Base-by-base conservation (phyloP, 768 basidiomycete genomes). In the Phaeotremella fagi region DNA sequence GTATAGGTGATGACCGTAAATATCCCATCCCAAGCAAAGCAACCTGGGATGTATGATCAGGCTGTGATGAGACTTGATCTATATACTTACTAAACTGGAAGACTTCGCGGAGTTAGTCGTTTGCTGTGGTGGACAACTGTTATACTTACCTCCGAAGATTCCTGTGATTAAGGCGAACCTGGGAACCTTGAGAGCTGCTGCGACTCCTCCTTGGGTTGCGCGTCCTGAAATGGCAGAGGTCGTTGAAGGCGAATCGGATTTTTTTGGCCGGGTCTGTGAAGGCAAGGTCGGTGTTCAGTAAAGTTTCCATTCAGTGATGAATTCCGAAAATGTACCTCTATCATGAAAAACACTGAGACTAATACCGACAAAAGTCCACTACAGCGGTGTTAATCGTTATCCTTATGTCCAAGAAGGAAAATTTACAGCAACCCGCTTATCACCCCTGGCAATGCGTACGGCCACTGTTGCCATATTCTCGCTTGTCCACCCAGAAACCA, bases 371-470 rank as follows among this genome's bases (percentile, higher is more conserved):
- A 9, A n/a, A 35, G 9, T 35, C n/a, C 16, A 9, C 14, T 11
- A 24, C n/a, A n/a, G n/a, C n/a, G n/a, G n/a, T n/a, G n/a, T n/a
- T n/a, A n/a, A n/a, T n/a, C n/a, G n/a, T n/a, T n/a, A n/a, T n/a
- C n/a, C n/a, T n/a, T n/a, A n/a, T n/a, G n/a, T n/a, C n/a, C n/a
- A n/a, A n/a, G n/a, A n/a, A n/a, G n/a, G n/a, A n/a, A n/a, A 23
- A 55, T 54, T 59, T 26, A 60, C 57, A 66, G 27, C 2, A 23
- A 31, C 20, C 45, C 50, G 18, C 28, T 47, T 23, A 64, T 48
- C 14, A 67, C 31, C 45, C 60, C 63, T 0, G 68, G 68, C 24
- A 70, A 50, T 7, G 58, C 63, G 38, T 58, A 70, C 6, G 68
- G 68, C 48, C 56, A 63, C 15, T 26, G 11, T 29, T 25, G 26